These are phyloP conservation scores for Gloeostereum incarnatum DNA, from an alignment of 768 basidiomycete species.

Conservation along the genomic window DNA sequence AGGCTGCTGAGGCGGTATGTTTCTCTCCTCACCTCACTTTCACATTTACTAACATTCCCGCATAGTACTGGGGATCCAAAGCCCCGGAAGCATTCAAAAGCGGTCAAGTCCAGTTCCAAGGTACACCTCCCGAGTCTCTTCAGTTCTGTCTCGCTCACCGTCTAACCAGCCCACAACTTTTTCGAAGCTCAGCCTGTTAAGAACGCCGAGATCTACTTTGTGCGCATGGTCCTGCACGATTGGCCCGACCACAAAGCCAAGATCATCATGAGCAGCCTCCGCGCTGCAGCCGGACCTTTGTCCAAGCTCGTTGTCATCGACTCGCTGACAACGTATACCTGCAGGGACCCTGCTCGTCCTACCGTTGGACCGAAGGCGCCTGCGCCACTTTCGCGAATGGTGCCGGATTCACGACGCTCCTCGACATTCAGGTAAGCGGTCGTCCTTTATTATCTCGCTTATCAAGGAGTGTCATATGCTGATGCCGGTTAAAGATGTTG, in stretches of 20 bases:
- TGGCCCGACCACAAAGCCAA: conserved; percentile 14
- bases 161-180: conserved; percentile 14
- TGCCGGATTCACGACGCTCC: background rate
- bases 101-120: conserved; percentile 8
- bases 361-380: conserved; percentile 4
- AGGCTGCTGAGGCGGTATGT: conserved; percentile 4
- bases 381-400: conserved; percentile 11
- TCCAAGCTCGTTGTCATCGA: conserved; percentile 16
- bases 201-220: conserved; percentile 15
- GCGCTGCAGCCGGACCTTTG: conserved; percentile 11
- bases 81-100: conserved; percentile 5
- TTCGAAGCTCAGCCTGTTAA: conserved; percentile 15
- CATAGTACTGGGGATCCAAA: conserved; percentile 4
- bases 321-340: conserved; percentile 9
- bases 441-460: background rate
- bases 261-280: conserved; percentile 14
- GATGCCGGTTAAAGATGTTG: conserved; percentile 11
- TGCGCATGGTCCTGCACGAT: conserved; percentile 18
- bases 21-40: background rate
- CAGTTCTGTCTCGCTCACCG: background rate
- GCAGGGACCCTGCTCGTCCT: background rate
- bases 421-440: conserved; percentile 5
- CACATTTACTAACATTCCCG: background rate
- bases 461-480: background rate
- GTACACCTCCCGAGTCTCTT: background rate